Evolutionary conservation across 805 yeast species (phyloP).

Genomic region (Lachancea waltii): DNA sequence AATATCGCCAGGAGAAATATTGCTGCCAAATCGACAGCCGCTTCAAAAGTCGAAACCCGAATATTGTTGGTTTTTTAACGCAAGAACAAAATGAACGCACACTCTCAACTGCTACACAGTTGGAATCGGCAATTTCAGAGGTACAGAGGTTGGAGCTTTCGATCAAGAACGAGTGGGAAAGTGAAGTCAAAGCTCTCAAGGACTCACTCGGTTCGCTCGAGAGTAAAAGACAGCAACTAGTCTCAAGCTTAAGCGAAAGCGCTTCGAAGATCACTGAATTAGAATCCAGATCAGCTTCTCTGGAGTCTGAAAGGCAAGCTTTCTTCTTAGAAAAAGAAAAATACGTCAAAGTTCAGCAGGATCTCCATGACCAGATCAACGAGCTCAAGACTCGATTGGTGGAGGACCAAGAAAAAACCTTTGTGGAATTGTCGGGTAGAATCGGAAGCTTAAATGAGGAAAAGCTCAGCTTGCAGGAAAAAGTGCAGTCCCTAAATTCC

Average conservation of each 20-base stretch:
- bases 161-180: constrained; percentile 3
- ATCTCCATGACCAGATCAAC: constrained; percentile 4
- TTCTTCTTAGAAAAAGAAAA: constrained; percentile 3
- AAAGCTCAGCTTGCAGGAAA: not conserved
- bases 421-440: not conserved
- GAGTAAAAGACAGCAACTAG: too few relatives aligned
- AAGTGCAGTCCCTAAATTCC: not conserved
- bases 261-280: not conserved
- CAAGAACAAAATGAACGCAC: constrained; percentile 8
- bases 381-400: constrained; percentile 2
- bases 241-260: not conserved
- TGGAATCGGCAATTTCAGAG: not conserved
- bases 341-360: not conserved
- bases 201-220: too few relatives aligned
- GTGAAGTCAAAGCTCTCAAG: constrained; percentile 4
- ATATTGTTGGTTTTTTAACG: constrained; percentile 15
- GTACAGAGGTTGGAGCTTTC: not conserved
- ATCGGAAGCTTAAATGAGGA: constrained; percentile 1
- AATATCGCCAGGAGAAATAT: constrained; percentile 8
- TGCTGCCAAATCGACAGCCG: constrained; percentile 10
- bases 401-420: constrained; percentile 5
- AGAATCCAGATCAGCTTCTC: not conserved
- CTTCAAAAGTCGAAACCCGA: constrained; percentile 5
- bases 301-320: constrained; percentile 2
- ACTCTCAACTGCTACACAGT: not conserved